Percentiles rank a stretch among this genome's conserved stretches.
Evolutionary conservation across 108 stramenopile species (phyloP).

Genomic region (Aurantiochytrium sp.): DNA sequence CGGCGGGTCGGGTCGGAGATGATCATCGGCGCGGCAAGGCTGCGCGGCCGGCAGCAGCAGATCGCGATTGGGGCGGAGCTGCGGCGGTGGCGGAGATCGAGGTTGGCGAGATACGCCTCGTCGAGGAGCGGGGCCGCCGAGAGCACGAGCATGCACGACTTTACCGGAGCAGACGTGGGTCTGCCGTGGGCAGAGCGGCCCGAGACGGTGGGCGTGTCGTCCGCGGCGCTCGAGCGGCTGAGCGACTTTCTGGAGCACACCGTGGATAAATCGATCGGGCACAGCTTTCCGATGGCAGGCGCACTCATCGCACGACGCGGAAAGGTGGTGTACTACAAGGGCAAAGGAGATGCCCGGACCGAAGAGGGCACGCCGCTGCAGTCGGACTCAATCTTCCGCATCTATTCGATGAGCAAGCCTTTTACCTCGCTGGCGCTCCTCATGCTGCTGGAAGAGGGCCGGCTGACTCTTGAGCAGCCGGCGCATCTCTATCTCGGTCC

Average conservation of each 20-base stretch:
- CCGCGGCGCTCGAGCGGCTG: background rate
- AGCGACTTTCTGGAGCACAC: background rate
- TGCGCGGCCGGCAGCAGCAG: too few species aligned
- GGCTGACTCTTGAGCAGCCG: slow-evolving; percentile 18
- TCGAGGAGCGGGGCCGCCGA: too few species aligned
- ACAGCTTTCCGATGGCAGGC: background rate
- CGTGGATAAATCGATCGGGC: background rate
- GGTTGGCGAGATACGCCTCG: background rate
- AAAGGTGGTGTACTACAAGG: slow-evolving; percentile 9
- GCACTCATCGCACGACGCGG: background rate
- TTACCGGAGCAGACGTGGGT: background rate
- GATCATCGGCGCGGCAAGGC: too few species aligned
- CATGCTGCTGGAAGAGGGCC: slow-evolving; percentile 17
- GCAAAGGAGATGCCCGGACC: background rate
- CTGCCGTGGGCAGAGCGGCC: background rate
- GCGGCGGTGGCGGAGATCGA: too few species aligned
- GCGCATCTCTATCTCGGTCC: slow-evolving; percentile 12
- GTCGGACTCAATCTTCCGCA: slow-evolving; percentile 18
- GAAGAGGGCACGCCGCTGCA: background rate
- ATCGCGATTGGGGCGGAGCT: too few species aligned
- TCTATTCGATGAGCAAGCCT: slow-evolving; percentile 34
- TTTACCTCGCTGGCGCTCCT: slow-evolving; percentile 22
- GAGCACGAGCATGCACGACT: too few species aligned
- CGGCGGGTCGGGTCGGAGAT: too few species aligned
- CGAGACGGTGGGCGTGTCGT: background rate